Evolutionary conservation across 2,329 filamentous ascomycete genomes (phyloP).

Genomic region (Bretziella fagacearum): DNA sequence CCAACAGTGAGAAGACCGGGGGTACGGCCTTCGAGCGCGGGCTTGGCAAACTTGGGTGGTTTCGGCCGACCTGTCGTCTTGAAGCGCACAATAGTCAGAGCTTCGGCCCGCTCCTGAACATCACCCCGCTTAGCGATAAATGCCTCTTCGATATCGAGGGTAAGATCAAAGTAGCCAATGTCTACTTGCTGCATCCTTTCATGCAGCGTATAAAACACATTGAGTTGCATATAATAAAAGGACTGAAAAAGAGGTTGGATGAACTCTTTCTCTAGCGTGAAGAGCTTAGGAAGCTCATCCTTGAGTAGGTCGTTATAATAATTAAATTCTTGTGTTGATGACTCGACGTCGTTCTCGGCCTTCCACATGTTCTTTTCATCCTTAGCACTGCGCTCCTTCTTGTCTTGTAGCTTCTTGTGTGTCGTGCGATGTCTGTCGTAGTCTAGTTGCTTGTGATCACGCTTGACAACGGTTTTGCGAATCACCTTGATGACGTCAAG

Average conservation of each 20-base stretch:
- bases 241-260: slow-evolving; percentile 95
- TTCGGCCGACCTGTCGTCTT: slow-evolving; percentile 64
- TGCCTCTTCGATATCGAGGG: slow-evolving; percentile 76
- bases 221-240: slow-evolving; percentile 99
- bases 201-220: slow-evolving; percentile 96
- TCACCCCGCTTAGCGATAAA: slow-evolving; percentile 81
- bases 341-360: slow-evolving; percentile 78
- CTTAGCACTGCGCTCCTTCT: slow-evolving; percentile 90
- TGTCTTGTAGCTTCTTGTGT: slow-evolving; percentile 90
- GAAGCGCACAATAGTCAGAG: slow-evolving; percentile 72
- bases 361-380: slow-evolving; percentile 97
- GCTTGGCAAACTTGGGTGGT: slow-evolving; percentile 42
- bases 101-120: slow-evolving; percentile 70
- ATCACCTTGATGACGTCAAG: slow-evolving; percentile 91
- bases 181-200: slow-evolving; percentile 96
- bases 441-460: slow-evolving; percentile 94
- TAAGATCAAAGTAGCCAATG: slow-evolving; percentile 94
- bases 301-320: slow-evolving; percentile 97
- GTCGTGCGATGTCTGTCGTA: slow-evolving; percentile 72
- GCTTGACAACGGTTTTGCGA: slow-evolving; percentile 72
- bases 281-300: slow-evolving; percentile 84
- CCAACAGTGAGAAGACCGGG: slow-evolving; percentile 36
- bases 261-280: slow-evolving; percentile 77
- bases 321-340: slow-evolving; percentile 88
- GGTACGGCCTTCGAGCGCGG: slow-evolving; percentile 31